Percentiles rank a stretch among this genome's conserved stretches.
Conservation (phyloP, 306 rosid genomes). For the Castanopsis chinensis region DNA sequence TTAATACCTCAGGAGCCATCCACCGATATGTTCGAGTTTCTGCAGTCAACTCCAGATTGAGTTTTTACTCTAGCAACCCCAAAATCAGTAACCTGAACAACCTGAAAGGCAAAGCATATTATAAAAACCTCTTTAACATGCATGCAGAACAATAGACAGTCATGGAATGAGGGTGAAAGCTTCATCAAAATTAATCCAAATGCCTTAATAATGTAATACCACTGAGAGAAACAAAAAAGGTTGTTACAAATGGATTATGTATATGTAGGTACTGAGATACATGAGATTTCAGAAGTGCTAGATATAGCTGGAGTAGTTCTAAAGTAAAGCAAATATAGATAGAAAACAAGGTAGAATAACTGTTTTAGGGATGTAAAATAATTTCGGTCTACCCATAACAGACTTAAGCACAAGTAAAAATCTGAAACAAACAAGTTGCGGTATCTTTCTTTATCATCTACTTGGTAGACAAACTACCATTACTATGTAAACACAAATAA, state of each 20-base stretch:
- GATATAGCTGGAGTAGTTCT: not conserved
- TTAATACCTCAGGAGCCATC: slow-evolving; percentile 97
- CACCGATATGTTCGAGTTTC: slow-evolving; percentile 98
- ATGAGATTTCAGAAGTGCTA: not conserved
- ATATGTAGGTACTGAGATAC: not conserved
- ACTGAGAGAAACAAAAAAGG: not conserved
- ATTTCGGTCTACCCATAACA: not conserved
- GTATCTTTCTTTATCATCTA: not conserved
- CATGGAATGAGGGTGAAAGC: not conserved
- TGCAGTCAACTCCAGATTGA: slow-evolving; percentile 97
- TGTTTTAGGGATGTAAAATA: not conserved
- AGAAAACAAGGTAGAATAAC: too few species aligned
- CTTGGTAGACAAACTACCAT: not conserved
- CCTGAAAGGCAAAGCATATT: slow-evolving; percentile 40
- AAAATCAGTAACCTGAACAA: slow-evolving; percentile 96
- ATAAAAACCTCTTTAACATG: not conserved
- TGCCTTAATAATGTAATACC: not conserved
- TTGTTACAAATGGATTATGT: not conserved
- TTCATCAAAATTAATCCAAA: not conserved
- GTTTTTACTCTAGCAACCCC: slow-evolving; percentile 97
- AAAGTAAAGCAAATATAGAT: not conserved
- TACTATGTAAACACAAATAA: not conserved
- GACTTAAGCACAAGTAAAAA: not conserved
- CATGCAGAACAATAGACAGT: not conserved
- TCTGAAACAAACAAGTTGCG: not conserved